Evolutionary conservation across 306 rosid species (phyloP), one percentile per base, ranked within the genome.

Genomic region (Abrus precatorius): DNA sequence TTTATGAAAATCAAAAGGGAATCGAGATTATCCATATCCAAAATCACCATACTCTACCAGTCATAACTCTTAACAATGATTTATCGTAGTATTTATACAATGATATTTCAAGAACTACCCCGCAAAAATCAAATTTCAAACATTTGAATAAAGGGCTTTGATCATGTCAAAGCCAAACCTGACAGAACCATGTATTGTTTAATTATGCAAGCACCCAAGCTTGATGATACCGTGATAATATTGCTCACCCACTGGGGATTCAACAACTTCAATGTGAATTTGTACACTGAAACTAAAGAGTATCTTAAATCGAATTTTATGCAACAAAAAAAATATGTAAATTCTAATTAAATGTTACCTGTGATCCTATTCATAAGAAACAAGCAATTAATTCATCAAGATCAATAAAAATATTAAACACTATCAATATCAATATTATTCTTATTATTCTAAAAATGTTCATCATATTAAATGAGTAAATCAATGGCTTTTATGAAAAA

Each of bases 241-340:
- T 20, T 20, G 44, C 45, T 8, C 56, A 61, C 59, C 61, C 33
- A 32, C 9, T 32, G 11, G 10, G 61, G 53, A 33, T 69, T 69
- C 14, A 32, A 30, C 69, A 68, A 56, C 29, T 52, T 63, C 43
- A 14, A 12, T 53, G 4, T 13, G 28, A 41, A 65, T 44, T 66
- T 12, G 32, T 40, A 63, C 43, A 40, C 13, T 12, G 44, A 67
- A 78, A 67, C 29, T 53, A 29, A 13, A 66, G 43, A 29, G 5
- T 34, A 63, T 65, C 27, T 36, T 5, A 40, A 38, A 30, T 77
- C 43, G 11, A 77, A 63, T 40, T 77, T 65, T 34, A 10, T 76
- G 28, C 9, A 27, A 50, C 53, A 29, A 54, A 5, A 49, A 63
- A 45, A 7, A 3, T n/a, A 29, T 41, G 12, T 12, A 20, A 56